These are phyloP conservation scores for Macaranga tanarius DNA, from an alignment of 441 rosid species.

Conservation along the genomic window DNA sequence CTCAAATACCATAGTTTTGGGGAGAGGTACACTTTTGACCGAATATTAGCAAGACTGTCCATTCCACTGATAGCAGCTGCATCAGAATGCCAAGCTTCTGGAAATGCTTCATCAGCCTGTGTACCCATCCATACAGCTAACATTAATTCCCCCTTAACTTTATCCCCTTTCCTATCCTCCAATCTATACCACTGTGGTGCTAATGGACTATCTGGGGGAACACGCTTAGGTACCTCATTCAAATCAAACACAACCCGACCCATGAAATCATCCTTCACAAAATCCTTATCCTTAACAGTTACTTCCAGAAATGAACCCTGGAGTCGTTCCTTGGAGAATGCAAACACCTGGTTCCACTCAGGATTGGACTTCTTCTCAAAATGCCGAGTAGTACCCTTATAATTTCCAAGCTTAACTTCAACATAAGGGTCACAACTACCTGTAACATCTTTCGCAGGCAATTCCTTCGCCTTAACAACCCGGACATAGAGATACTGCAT, in stretches of 20 bases:
- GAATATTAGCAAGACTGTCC: constrained; percentile 76
- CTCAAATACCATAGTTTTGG: constrained; percentile 95
- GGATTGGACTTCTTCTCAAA: constrained; percentile 90
- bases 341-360: constrained; percentile 95
- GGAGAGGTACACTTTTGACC: constrained; percentile 93
- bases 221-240: constrained; percentile 83
- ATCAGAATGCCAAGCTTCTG: constrained; percentile 99
- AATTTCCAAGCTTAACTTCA: constrained; percentile 92
- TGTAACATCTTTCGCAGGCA: constrained; percentile 76
- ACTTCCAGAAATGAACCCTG: constrained; percentile 85
- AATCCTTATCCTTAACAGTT: constrained; percentile 82
- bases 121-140: constrained; percentile 99
- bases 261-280: constrained; percentile 83
- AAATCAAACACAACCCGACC: constrained; percentile 76
- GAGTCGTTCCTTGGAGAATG: constrained; percentile 87
- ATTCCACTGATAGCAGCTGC: constrained; percentile 80
- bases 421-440: constrained; percentile 94
- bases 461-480: constrained; percentile 89
- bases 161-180: constrained; percentile 71
- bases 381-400: constrained; percentile 79
- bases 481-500: constrained; percentile 95
- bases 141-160: constrained; percentile 85
- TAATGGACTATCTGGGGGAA: constrained; percentile 95
- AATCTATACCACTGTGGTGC: constrained; percentile 97
- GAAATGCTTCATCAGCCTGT: constrained; percentile 96